Evolutionary conservation across 805 yeast genomes (phyloP).

Genomic region (Pichia californica): DNA sequence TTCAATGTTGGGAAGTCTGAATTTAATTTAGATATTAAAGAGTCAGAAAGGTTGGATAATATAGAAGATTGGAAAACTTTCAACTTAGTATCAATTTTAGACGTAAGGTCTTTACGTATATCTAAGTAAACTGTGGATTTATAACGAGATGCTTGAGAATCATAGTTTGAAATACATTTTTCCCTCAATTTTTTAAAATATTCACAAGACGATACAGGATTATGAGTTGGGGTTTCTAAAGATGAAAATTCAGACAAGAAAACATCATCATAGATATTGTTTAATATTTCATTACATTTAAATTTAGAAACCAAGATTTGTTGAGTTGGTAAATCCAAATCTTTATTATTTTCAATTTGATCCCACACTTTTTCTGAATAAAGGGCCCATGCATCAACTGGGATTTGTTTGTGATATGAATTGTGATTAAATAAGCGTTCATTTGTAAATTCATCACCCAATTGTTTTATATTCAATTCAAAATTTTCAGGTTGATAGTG

Average conservation of each 20-base stretch:
- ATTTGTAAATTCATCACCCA: constrained; percentile 58
- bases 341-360: constrained; percentile 88
- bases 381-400: constrained; percentile 93
- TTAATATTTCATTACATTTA: constrained; percentile 85
- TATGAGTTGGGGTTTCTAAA: constrained; percentile 16
- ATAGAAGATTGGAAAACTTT: constrained; percentile 38
- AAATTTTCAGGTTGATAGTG: constrained; percentile 73
- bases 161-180: constrained; percentile 49
- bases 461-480: constrained; percentile 44
- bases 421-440: constrained; percentile 46
- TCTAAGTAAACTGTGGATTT: constrained; percentile 57
- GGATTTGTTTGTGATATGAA: constrained; percentile 76
- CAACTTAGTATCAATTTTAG: constrained; percentile 43
- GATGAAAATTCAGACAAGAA: constrained; percentile 17
- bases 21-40: constrained; percentile 27
- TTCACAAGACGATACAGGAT: constrained; percentile 34
- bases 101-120: constrained; percentile 44
- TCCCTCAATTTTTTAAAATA: constrained; percentile 38
- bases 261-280: constrained; percentile 37
- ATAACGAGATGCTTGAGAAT: constrained; percentile 71
- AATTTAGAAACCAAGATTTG: constrained; percentile 91
- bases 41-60: constrained; percentile 32
- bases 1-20: constrained; percentile 19
- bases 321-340: constrained; percentile 93
- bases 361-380: constrained; percentile 92